These are phyloP conservation scores for Penicillium subrubescens DNA, from an alignment of 495 filamentous ascomycete species.

Conservation along the genomic window DNA sequence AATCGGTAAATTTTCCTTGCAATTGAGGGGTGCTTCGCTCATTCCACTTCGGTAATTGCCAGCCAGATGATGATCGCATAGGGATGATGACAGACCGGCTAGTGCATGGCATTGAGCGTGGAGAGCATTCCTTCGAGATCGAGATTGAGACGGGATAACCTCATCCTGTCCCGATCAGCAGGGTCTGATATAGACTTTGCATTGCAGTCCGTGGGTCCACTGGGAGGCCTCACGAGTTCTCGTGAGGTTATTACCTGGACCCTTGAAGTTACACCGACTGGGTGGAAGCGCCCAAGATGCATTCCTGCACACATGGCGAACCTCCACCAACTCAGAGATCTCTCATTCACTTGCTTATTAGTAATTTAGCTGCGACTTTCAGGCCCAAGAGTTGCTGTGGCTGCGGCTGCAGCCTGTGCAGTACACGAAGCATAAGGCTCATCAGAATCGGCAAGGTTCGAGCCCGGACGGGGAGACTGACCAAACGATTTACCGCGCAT, in stretches of 20 bases:
- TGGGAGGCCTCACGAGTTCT: constrained; percentile 10
- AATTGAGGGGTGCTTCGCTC: neutral
- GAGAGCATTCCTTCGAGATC: constrained; percentile 1
- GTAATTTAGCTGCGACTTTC: neutral
- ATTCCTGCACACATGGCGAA: constrained; percentile 17
- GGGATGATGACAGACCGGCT: constrained; percentile 12
- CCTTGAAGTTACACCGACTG: constrained; percentile 22
- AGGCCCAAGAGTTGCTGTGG: neutral
- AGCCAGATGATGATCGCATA: constrained; percentile 5
- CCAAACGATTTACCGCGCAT: constrained; percentile 26
- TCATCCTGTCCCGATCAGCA: constrained; percentile 8
- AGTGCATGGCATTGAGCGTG: constrained; percentile 9
- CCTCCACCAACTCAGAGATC: constrained; percentile 11
- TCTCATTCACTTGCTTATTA: neutral
- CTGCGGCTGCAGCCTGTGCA: constrained; percentile 9
- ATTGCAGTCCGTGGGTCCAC: constrained; percentile 14
- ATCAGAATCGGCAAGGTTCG: constrained; percentile 21
- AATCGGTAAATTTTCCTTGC: neutral
- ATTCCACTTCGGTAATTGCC: neutral
- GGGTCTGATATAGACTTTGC: constrained; percentile 7
- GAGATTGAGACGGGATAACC: neutral
- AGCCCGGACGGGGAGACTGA: constrained; percentile 11
- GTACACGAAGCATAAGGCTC: constrained; percentile 1
- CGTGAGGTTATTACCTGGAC: neutral
- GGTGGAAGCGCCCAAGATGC: constrained; percentile 11